These are phyloP conservation scores for Lasiosphaeria ovina DNA, from an alignment of 495 filamentous ascomycete species.

Conservation along the genomic window DNA sequence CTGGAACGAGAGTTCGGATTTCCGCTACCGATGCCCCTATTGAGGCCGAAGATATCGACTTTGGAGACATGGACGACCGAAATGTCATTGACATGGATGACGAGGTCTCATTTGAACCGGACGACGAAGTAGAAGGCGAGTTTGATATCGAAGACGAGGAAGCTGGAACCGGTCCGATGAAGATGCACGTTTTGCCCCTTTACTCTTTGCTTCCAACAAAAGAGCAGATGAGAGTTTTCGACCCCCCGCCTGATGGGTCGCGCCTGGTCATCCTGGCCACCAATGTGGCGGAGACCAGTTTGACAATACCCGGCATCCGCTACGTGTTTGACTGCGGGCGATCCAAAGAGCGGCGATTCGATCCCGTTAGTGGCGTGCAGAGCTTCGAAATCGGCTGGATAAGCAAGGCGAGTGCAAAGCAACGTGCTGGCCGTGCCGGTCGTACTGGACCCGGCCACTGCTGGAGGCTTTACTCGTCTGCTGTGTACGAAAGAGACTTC, in stretches of 20 bases:
- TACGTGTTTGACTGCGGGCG: constrained; percentile 95
- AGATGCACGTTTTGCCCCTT: constrained; percentile 82
- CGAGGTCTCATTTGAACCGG: constrained; percentile 47
- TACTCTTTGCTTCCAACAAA: constrained; percentile 93
- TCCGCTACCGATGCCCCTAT: constrained; percentile 75
- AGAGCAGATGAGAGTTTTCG: constrained; percentile 92
- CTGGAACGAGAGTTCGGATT: constrained; percentile 66
- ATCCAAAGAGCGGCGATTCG: constrained; percentile 86
- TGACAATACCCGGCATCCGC: constrained; percentile 92
- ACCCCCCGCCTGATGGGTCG: constrained; percentile 76
- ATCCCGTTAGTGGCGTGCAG: constrained; percentile 82
- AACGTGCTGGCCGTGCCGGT: constrained; percentile 91
- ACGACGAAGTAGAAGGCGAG: constrained; percentile 59
- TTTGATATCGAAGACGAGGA: constrained; percentile 60
- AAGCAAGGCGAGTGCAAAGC: constrained; percentile 92
- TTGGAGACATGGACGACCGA: constrained; percentile 59
- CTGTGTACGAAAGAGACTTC: constrained; percentile 91
- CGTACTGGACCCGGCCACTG: constrained; percentile 96
- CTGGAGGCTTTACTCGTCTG: constrained; percentile 90
- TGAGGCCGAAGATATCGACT: constrained; percentile 84
- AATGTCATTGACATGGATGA: constrained; percentile 48
- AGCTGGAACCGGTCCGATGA: constrained; percentile 54
- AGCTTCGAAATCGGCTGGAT: constrained; percentile 96
- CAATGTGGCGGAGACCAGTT: constrained; percentile 94
- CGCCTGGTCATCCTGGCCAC: constrained; percentile 90